Base-by-base conservation (phyloP, 805 yeast genomes). In the Starmerella powellii region DNA sequence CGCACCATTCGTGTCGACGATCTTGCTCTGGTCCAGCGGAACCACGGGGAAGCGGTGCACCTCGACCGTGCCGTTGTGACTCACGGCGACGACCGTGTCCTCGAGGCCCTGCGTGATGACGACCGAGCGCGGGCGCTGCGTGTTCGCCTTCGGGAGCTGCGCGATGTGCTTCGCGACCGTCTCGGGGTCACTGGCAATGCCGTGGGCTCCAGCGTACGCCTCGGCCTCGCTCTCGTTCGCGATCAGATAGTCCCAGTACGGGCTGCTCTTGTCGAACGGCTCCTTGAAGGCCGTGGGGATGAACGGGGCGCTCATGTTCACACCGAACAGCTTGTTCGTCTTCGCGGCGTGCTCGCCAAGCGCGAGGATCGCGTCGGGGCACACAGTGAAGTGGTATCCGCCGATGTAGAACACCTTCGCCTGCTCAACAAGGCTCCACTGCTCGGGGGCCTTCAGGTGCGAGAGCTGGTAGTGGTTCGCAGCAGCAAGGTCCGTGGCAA, bases 361-460 rank as follows among this genome's bases (percentile, higher is more conserved):
- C 46, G 78, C 76, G 54, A 73, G 70, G 58, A 91, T 91, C 44
- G 98, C 96, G 46, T 80, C 94, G 52, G 95, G 95, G 52, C 94
- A 83, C 44, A 91, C 99, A 44, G 99, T 91, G 67, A 91, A 73
- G 66, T 91, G 99, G 84, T 78, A 91, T n/a, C 99, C 99, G 58
- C 97, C 98, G 60, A 91, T 81, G 74, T 91, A 91, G 72, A 68
- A 91, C 57, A 70, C 72, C 62, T 77, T 70, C 47, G 88, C 97
- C 38, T 67, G 70, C 65, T 84, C 86, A 48, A 91, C 94, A 46
- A 70, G 66, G 51, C 67, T 67, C 95, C 96, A 87, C 73, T 87
- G 84, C 65, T 80, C 93, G 51, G 93, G 83, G 59, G 74, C 74
- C 60, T 83, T 78, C 60, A 91, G 73, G 65, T 91, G 97, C 45